Base-by-base conservation (phyloP, 148 eudicot species). In the Talinum fruticosum region DNA sequence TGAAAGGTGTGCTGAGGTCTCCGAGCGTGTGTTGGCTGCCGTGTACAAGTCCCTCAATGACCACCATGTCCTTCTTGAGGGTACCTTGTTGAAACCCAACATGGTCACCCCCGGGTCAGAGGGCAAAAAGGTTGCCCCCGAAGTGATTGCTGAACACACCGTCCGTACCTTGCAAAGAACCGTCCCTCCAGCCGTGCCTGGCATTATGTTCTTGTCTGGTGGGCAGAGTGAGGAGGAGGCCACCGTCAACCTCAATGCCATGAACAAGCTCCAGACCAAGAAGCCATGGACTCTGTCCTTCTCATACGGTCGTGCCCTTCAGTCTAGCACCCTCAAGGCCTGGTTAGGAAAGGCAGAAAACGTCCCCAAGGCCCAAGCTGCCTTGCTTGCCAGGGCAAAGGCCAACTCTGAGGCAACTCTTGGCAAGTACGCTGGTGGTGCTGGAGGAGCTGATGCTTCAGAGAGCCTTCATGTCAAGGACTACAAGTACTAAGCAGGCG, bases 181-280 rank as follows among this genome's bases (percentile, higher is more conserved):
- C 2, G 89, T 95, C 80, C 98, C 98, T 0, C 76, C 92, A 29
- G 97, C 98, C 5, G 97, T 95, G n/a, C 97, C 98, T 0, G 97
- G 93, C 4, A 81, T 94, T 37, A 96, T 92, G 85, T 95, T 95
- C 75, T 84, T 95, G 87, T 95, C 98, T 0, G 98, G 98, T 75
- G 98, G 98, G 1, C 98, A 95, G 90, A 95, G 98, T 51, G 98
- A 95, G 85, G 98, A 95, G 78, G 87, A 92, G 82, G 98, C 98
- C 0, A 95, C 98, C 29, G 59, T 85, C 21, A 89, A 95, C 87
- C 92, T 95, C 8, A 91, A 95, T n/a, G 98, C 98, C 78, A 95
- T 95, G 89, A 95, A 95, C 92, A 86, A 88, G 76, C 86, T 89
- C 18, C 65, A 87, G 86, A 71, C 81, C 49, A 92, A 92, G 96